Evolutionary conservation across 2,329 filamentous ascomycete genomes (phyloP), one percentile per base, ranked within the genome.

Genomic region (Phaeosphaeria sp.): DNA sequence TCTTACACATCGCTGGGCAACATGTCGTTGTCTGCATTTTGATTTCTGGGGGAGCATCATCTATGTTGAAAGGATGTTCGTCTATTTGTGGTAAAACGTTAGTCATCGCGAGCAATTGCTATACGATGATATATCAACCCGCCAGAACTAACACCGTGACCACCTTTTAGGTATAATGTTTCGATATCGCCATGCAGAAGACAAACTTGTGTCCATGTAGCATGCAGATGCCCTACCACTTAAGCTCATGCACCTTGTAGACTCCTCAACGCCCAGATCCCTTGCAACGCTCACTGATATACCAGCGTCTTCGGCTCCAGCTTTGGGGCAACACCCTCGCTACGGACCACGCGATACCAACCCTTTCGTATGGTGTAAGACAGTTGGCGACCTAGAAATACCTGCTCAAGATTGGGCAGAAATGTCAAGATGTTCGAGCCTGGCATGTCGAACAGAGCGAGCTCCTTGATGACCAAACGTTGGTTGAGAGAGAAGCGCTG

Each of bases 391-490:
- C 21, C 59, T 27, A 72, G 55, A 13, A 54, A 60, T 3, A 72
- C 61, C 6, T 53, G 62, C 46, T 69, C 48, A 23, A 75, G 50
- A 18, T 71, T 71, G 0, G 59, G 52, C 39, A 75, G 56, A 33
- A 51, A 56, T 5, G 43, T 21, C 9, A 74, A 54, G 18, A 71
- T 22, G 20, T 64, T 65, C 22, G 56, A 20, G 17, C 46, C 56
- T 1, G 68, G 71, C 3, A 69, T 47, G 4, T 71, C 55, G 2
- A 52, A 53, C 4, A 74, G 46, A 5, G 63, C 42, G 15, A 75
- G 41, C 6, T 62, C 47, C 0, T 56, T 66, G 46, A 75, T 65
- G 3, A 65, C 63, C 4, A 66, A 51, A 22, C 62, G 63, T 41
- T 75, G 69, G 20, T 55, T 43, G 3, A 58, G 48, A n/a, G 62